Evolutionary conservation across 2,329 filamentous ascomycete species (phyloP), one percentile per base, ranked within the genome.

Genomic region (Trichothecium roseum): DNA sequence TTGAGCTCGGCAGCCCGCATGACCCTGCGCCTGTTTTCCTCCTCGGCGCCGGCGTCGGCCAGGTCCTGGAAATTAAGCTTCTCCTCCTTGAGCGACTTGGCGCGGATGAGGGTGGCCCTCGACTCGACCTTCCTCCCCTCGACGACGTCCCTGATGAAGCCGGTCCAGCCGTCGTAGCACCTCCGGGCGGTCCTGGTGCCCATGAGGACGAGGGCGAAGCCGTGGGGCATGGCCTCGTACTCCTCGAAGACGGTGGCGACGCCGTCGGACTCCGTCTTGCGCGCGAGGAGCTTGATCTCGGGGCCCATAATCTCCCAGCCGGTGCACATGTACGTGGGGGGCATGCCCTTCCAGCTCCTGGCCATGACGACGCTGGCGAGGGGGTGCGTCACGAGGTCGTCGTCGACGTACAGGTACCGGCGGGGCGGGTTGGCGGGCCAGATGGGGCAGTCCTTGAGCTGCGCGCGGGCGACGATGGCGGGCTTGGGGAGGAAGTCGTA

Each of bases 161-260:
- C 55, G 0, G 70, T 57, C 69, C 76, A 75, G 3, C 61, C 58
- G 12, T 64, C 53, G 38, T 74, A 68, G 46, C 74, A 81, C 32
- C 68, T 63, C 44, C 50, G 57, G 3, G 68, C 58, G 20, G 57
- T 64, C 2, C 62, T 50, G 3, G 66, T 51, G 4, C 57, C 55
- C 2, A 64, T 55, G 37, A 84, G 56, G 2, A 84, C 42, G 42
- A 76, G 47, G 1, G 69, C 73, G 50, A 85, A 89, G 45, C 74
- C 76, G 56, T 88, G 84, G 36, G 84, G 82, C 84, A 89, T 89
- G 3, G 75, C 80, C 53, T 87, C 78, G 51, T 78, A 91, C 56
- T 85, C 74, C 51, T 84, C 74, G 47, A 78, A 81, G 4, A 74
- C 64, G 0, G 88, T 72, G 1, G 48, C 50, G 1, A 80, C 78